A percentile compares a stretch with the other conserved stretches of the same genome.
These are phyloP conservation scores for Alisma plantagoaquatica DNA, from an alignment of 106 monocot genomes.

Conservation along the genomic window DNA sequence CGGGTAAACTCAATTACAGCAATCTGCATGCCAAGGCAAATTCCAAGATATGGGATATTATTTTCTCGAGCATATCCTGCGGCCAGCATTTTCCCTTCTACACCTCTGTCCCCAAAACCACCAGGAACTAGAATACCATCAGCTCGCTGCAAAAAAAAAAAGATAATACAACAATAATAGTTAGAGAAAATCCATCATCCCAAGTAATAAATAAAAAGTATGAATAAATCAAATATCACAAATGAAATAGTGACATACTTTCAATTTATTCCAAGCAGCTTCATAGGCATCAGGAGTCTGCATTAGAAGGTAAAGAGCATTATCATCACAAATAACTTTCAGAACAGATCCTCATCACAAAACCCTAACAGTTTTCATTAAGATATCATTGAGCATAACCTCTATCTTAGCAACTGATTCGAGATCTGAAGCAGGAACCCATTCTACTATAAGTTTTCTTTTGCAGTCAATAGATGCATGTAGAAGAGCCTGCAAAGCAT, in stretches of 20 bases:
- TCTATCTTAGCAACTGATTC: conserved; percentile 53
- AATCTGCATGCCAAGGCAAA: conserved; percentile 96
- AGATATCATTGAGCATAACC: conserved; percentile 16
- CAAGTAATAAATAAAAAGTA: not conserved
- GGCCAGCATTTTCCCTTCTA: conserved; percentile 93
- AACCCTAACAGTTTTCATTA: not conserved
- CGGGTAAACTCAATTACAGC: conserved; percentile 92
- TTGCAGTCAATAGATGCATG: conserved; percentile 70
- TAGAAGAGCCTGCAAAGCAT: conserved; percentile 64
- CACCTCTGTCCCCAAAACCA: conserved; percentile 93
- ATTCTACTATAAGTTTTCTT: conserved; percentile 82
- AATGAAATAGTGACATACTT: conserved; percentile 24
- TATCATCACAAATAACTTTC: conserved; percentile 5
- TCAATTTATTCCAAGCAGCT: conserved; percentile 73
- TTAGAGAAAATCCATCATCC: not conserved
- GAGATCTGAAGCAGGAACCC: conserved; percentile 83
- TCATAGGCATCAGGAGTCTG: conserved; percentile 66
- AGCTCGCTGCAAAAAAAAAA: conserved; percentile 38
- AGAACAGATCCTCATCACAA: not conserved
- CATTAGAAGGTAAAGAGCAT: conserved; percentile 9
- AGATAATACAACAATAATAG: not conserved
- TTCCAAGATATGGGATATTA: conserved; percentile 85
- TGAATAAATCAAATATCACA: not conserved
- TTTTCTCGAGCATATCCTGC: conserved; percentile 92
- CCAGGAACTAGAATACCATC: conserved; percentile 92